Percentiles rank a stretch among this genome's conserved stretches.
These are phyloP conservation scores for Butyriboletus appendiculatus DNA, from an alignment of 1,284 basidiomycete species.

Conservation along the genomic window DNA sequence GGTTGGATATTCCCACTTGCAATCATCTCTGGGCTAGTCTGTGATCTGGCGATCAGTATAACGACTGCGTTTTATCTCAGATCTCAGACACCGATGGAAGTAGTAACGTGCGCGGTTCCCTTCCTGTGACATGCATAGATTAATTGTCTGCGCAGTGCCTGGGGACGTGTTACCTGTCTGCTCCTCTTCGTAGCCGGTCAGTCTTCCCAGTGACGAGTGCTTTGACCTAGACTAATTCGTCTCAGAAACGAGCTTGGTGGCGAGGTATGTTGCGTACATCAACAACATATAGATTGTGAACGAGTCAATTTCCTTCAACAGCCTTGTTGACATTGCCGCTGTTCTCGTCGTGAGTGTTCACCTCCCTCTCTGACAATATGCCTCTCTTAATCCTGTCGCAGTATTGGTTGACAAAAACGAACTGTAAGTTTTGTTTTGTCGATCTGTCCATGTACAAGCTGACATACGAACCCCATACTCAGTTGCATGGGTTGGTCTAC, in stretches of 20 bases:
- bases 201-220: background rate
- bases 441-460: background rate
- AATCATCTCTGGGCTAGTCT: slow-evolving; percentile 21
- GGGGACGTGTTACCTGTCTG: slow-evolving; percentile 7
- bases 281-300: background rate
- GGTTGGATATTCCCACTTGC: slow-evolving; percentile 22
- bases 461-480: background rate
- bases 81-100: slow-evolving; percentile 1
- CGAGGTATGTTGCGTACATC: slow-evolving; percentile 13
- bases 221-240: slow-evolving; percentile 3
- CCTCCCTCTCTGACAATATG: background rate
- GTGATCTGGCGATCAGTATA: slow-evolving; percentile 19
- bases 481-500: slow-evolving; percentile 22
- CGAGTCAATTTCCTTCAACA: background rate
- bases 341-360: slow-evolving; percentile 15
- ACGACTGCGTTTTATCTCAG: slow-evolving; percentile 13
- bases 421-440: slow-evolving; percentile 9
- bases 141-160: slow-evolving; percentile 4
- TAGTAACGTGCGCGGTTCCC: slow-evolving; percentile 6
- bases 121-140: background rate
- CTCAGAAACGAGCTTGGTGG: slow-evolving; percentile 18
- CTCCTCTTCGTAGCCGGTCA: slow-evolving; percentile 13
- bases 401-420: slow-evolving; percentile 21
- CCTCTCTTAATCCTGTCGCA: background rate
- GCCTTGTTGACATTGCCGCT: slow-evolving; percentile 9